Percentiles rank a stretch among this genome's conserved stretches.
Evolutionary conservation across 2,329 filamentous ascomycete genomes (phyloP).

Genomic region (Venturia effusa): DNA sequence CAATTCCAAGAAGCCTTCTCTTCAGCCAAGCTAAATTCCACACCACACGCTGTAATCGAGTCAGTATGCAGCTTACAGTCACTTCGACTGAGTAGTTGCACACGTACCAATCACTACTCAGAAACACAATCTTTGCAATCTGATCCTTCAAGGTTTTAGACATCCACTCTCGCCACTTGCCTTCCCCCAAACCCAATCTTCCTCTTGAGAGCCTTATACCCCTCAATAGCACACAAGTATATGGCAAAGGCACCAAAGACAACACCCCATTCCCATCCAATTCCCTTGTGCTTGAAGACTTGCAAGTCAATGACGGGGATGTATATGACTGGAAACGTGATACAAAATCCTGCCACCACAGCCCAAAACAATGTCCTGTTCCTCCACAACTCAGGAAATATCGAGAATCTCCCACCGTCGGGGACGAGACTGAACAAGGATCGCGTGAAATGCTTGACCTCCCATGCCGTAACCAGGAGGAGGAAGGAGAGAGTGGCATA

Average conservation of each 20-base stretch:
- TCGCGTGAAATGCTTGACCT: conserved; percentile 61
- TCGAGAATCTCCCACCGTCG: conserved; percentile 49
- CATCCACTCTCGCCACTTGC: neutral
- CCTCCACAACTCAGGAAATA: conserved; percentile 36
- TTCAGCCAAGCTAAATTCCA: too few relatives aligned
- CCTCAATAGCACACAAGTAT: conserved; percentile 32
- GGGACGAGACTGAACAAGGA: conserved; percentile 55
- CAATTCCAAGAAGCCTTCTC: too few relatives aligned
- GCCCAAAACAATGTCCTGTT: conserved; percentile 36
- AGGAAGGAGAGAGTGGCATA: conserved; percentile 67
- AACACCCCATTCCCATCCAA: conserved; percentile 38
- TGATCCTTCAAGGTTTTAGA: neutral
- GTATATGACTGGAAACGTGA: conserved; percentile 35
- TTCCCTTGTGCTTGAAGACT: conserved; percentile 34
- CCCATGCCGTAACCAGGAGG: conserved; percentile 69
- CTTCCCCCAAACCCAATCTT: neutral
- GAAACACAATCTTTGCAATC: too few relatives aligned
- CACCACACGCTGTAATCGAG: too few relatives aligned
- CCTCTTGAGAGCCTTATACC: conserved; percentile 28
- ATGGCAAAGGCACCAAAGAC: conserved; percentile 29
- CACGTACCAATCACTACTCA: too few relatives aligned
- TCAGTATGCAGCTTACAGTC: too few relatives aligned
- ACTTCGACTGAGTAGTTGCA: too few relatives aligned
- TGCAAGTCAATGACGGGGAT: conserved; percentile 33
- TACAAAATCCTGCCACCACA: conserved; percentile 28